These are phyloP conservation scores for Hirsutella rhossiliensis DNA, from an alignment of 2,329 filamentous ascomycete species.

Conservation along the genomic window DNA sequence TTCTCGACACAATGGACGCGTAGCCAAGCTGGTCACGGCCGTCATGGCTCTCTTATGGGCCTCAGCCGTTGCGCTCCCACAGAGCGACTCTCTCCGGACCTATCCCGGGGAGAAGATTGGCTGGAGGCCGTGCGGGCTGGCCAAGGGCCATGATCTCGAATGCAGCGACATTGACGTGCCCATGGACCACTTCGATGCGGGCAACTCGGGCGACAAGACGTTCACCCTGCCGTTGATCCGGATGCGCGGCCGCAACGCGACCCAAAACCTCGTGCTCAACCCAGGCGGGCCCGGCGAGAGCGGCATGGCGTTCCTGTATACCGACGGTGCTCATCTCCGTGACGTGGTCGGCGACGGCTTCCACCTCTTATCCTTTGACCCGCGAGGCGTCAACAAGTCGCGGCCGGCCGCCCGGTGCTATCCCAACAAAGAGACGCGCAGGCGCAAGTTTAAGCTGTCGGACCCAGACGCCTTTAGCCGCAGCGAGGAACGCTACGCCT, in stretches of 20 bases:
- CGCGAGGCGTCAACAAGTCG: constrained; percentile 27
- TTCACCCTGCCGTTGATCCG: constrained; percentile 33
- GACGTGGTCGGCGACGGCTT: constrained; percentile 27
- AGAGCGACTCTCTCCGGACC: neutral
- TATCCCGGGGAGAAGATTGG: constrained; percentile 22
- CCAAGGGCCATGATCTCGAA: constrained; percentile 24
- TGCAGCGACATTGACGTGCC: constrained; percentile 31
- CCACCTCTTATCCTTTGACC: constrained; percentile 34
- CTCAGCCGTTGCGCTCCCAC: neutral
- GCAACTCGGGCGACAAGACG: constrained; percentile 19
- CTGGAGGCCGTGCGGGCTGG: constrained; percentile 26
- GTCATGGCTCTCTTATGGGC: neutral
- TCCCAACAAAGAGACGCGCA: constrained; percentile 19
- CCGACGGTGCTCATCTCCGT: constrained; percentile 21
- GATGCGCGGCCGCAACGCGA: constrained; percentile 28
- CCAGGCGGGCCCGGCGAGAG: constrained; percentile 35
- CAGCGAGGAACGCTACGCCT: constrained; percentile 26
- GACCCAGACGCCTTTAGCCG: constrained; percentile 15
- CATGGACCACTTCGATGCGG: constrained; percentile 30
- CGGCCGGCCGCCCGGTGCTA: constrained; percentile 25
- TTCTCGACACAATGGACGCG: neutral
- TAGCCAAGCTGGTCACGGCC: neutral
- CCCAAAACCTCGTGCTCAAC: constrained; percentile 31
- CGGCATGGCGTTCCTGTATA: constrained; percentile 24
- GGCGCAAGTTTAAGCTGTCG: constrained; percentile 7